A percentile compares a stretch with the other conserved stretches of the same genome.
phyloP scores from a whole-genome alignment of 2,329 filamentous ascomycete genomes.

The Ustulina deusta region DNA sequence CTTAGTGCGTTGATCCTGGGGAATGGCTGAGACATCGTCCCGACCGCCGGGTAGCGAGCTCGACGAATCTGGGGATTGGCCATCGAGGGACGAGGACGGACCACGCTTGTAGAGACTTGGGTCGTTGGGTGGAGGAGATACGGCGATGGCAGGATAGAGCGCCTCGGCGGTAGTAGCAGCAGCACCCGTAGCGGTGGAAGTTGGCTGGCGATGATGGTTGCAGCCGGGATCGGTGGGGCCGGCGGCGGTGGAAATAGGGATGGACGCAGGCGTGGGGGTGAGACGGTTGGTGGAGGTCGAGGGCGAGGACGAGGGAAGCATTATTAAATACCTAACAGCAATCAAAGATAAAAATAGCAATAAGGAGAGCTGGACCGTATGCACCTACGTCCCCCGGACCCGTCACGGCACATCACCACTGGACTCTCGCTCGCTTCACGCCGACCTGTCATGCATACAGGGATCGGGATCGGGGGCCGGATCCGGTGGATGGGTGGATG shows the following conservation, averaged over 20 bases:
- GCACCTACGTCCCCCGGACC: background rate
- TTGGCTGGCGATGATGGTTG: slow-evolving; percentile 35
- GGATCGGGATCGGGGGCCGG: slow-evolving; percentile 8
- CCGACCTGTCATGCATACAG: slow-evolving; percentile 17
- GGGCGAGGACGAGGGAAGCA: slow-evolving; percentile 35
- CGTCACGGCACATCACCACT: slow-evolving; percentile 12
- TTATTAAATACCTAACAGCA: slow-evolving; percentile 21
- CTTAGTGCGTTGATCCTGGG: slow-evolving; percentile 54
- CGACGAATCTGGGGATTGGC: slow-evolving; percentile 45
- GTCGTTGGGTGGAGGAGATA: slow-evolving; percentile 5
- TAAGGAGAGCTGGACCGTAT: background rate
- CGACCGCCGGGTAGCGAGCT: slow-evolving; percentile 34
- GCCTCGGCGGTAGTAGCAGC: background rate
- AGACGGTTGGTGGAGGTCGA: slow-evolving; percentile 21
- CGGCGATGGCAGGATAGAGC: background rate
- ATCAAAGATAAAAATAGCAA: background rate
- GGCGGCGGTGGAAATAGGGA: slow-evolving; percentile 22
- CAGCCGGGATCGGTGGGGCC: slow-evolving; percentile 35
- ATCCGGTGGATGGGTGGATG: background rate
- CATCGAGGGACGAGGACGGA: slow-evolving; percentile 41
- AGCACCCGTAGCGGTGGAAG: background rate
- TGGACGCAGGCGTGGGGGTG: slow-evolving; percentile 22
- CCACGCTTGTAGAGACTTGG: slow-evolving; percentile 43
- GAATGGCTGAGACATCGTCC: slow-evolving; percentile 29
- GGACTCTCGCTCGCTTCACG: background rate